Evolutionary conservation across 768 basidiomycete genomes (phyloP).

Genomic region (Cystobasidium onofrii): DNA sequence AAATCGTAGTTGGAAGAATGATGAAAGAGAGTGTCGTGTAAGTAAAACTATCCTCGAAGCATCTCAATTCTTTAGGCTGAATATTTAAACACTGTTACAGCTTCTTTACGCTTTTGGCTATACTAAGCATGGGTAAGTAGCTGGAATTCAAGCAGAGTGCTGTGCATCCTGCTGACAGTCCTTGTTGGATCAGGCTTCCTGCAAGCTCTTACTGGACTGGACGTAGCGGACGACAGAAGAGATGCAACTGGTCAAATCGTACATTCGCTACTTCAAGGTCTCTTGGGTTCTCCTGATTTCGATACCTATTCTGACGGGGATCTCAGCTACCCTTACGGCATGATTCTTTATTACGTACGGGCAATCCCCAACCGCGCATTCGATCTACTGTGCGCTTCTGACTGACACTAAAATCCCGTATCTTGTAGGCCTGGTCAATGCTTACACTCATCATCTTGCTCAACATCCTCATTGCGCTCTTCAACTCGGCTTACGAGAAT

Average conservation of each 20-base stretch:
- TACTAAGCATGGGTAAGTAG: constrained; percentile 30
- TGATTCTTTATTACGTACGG: constrained; percentile 34
- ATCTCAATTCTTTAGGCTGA: too few species aligned
- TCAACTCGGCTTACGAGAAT: constrained; percentile 45
- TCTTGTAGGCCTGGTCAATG: constrained; percentile 46
- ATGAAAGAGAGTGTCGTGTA: constrained; percentile 39
- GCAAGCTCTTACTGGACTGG: constrained; percentile 46
- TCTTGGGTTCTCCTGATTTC: constrained; percentile 45
- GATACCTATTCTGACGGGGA: constrained; percentile 33
- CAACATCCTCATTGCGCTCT: constrained; percentile 50
- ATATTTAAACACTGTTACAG: constrained; percentile 43
- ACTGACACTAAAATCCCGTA: too few species aligned
- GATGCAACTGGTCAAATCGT: constrained; percentile 39
- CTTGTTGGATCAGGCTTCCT: constrained; percentile 46
- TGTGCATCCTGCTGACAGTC: constrained; percentile 41
- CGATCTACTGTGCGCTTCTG: too few species aligned
- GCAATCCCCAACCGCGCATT: not conserved
- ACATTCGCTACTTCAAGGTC: constrained; percentile 47
- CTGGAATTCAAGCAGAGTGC: not conserved
- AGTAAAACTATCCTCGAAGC: too few species aligned
- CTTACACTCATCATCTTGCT: constrained; percentile 49
- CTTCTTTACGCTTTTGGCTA: constrained; percentile 46
- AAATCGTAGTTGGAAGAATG: constrained; percentile 48
- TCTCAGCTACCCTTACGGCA: constrained; percentile 36
- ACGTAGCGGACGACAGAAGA: constrained; percentile 31